Evolutionary conservation across 805 yeast species (phyloP).

Genomic region (Saturnispora sanitii): DNA sequence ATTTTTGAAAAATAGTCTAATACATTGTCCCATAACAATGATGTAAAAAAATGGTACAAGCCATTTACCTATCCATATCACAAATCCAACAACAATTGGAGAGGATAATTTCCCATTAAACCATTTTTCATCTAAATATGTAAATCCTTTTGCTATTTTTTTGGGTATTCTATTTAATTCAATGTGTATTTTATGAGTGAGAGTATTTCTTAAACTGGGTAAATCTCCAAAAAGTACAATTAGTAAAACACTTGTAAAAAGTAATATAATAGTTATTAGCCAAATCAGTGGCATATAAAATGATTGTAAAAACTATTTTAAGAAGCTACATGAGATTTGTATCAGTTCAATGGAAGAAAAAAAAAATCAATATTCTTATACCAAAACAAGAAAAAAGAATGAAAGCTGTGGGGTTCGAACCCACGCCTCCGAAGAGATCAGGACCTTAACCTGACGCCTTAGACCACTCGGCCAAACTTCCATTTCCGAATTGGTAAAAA

Average conservation of each 20-base stretch:
- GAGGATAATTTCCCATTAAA: constrained; percentile 19
- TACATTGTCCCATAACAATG: constrained; percentile 25
- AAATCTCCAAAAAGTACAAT: constrained; percentile 40
- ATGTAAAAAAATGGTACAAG: constrained; percentile 35
- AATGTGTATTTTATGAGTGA: constrained; percentile 19
- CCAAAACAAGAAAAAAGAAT: constrained; percentile 24
- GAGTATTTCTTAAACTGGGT: constrained; percentile 31
- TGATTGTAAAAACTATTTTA: not conserved
- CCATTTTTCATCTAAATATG: constrained; percentile 17
- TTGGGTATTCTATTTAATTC: constrained; percentile 9
- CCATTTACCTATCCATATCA: constrained; percentile 29
- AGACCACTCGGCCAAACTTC: constrained; percentile 38
- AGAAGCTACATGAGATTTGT: no score
- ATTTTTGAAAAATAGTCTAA: constrained; percentile 19
- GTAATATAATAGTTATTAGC: constrained; percentile 3
- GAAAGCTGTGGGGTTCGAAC: constrained; percentile 82
- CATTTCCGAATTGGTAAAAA: constrained; percentile 6
- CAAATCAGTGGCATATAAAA: not conserved
- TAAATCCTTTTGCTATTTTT: constrained; percentile 3
- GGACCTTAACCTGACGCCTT: constrained; percentile 44
- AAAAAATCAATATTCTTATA: not conserved
- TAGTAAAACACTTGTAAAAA: constrained; percentile 16
- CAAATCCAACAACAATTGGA: constrained; percentile 8
- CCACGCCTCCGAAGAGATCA: constrained; percentile 81
- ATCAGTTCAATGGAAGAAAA: no score